Percentiles rank a stretch among this genome's conserved stretches.
Evolutionary conservation across 331 rosid species (phyloP).

Genomic region (Acacia concinna): DNA sequence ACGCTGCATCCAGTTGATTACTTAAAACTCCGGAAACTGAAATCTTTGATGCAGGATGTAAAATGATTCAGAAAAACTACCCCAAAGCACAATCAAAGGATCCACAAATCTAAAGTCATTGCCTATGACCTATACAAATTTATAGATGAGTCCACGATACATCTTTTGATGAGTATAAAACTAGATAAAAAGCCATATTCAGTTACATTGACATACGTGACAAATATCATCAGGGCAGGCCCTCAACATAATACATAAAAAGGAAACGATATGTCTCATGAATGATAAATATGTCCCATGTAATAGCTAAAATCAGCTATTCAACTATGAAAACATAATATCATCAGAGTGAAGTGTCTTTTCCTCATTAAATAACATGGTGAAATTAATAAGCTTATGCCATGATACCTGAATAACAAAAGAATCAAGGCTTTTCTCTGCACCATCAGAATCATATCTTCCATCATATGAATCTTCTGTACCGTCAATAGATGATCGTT

Average conservation of each 20-base stretch:
- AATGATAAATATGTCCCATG: conserved; percentile 9
- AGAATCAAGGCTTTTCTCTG: conserved; percentile 89
- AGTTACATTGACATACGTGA: conserved; percentile 12
- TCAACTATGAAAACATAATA: conserved; percentile 24
- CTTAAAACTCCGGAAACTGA: conserved; percentile 11
- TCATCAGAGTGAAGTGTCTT: not conserved
- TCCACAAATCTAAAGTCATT: not conserved
- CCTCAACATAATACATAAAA: conserved; percentile 14
- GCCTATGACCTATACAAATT: not conserved
- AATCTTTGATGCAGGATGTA: not conserved
- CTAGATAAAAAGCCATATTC: conserved; percentile 17
- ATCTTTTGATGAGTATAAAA: conserved; percentile 15
- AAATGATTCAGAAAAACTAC: not conserved
- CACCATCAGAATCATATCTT: conserved; percentile 95
- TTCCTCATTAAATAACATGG: conserved; percentile 4
- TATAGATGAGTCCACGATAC: not conserved
- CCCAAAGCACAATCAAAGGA: not conserved
- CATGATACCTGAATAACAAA: conserved; percentile 79
- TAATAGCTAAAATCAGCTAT: not conserved
- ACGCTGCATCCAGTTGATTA: conserved; percentile 16
- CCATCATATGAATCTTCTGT: conserved; percentile 78
- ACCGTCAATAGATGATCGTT: conserved; percentile 79
- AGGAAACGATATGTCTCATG: not conserved
- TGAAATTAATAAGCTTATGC: conserved; percentile 18
- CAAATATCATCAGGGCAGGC: conserved; percentile 19